Percentiles rank a stretch among this genome's conserved stretches.
Conservation (phyloP, 306 rosid genomes). For the Parietaria judaica region DNA sequence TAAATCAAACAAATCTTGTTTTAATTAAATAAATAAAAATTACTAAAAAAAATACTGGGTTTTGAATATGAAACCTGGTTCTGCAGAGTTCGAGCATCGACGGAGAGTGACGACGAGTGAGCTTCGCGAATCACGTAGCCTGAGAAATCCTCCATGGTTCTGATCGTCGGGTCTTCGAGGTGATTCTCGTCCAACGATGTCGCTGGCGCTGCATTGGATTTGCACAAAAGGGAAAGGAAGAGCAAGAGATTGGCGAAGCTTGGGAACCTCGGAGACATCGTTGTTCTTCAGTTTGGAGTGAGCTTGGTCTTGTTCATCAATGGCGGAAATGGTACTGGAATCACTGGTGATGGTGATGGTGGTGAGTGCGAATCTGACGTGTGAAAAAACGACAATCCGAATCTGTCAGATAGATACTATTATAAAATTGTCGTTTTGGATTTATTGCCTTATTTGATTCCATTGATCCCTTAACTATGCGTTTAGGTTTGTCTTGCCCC, state of each 20-base stretch:
- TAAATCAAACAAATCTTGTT: slow-evolving; percentile 7
- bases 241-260: slow-evolving; percentile 20
- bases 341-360: not conserved
- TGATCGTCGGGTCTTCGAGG: slow-evolving; percentile 54
- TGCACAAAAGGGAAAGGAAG: slow-evolving; percentile 20
- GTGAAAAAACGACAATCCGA: not conserved
- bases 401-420: too few relatives aligned
- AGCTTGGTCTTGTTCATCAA: not conserved
- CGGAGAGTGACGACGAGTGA: slow-evolving; percentile 47
- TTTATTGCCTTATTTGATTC: too few relatives aligned
- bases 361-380: slow-evolving; percentile 7
- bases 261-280: slow-evolving; percentile 21
- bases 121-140: slow-evolving; percentile 69
- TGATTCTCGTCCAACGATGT: slow-evolving; percentile 19
- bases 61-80: slow-evolving; percentile 43
- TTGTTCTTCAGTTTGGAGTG: slow-evolving; percentile 9
- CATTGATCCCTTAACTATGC: too few relatives aligned
- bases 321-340: not conserved
- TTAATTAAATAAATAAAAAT: slow-evolving; percentile 45
- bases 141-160: slow-evolving; percentile 80
- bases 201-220: slow-evolving; percentile 23
- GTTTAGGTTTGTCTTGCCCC: too few relatives aligned
- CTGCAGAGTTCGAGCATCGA: slow-evolving; percentile 55
- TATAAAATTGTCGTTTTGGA: too few relatives aligned
- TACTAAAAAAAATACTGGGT: not conserved